Conservation (phyloP, 2,329 filamentous ascomycete genomes). For the Rhynchosporium graminicola region DNA sequence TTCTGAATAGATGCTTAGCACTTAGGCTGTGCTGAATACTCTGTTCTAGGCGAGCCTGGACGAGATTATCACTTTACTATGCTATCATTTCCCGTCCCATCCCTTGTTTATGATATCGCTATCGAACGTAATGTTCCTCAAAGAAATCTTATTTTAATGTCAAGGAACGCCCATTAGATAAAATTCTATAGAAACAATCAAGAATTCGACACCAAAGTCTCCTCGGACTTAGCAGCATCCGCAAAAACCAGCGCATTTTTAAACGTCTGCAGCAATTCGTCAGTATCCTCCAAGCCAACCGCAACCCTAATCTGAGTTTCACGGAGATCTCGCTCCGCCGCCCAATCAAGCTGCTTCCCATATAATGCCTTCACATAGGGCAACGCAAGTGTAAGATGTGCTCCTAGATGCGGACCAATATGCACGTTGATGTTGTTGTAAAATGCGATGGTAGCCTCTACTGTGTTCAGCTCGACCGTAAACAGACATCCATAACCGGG, state of each 20-base stretch:
- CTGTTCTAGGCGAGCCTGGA: no score
- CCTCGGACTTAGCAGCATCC: conserved; percentile 13
- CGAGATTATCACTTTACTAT: no score
- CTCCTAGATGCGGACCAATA: conserved; percentile 55
- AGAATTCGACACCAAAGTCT: background rate
- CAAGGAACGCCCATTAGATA: no score
- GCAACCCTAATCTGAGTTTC: conserved; percentile 30
- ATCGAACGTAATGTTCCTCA: no score
- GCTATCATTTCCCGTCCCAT: no score
- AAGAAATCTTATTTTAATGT: no score
- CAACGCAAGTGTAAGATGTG: conserved; percentile 52
- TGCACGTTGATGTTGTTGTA: conserved; percentile 53
- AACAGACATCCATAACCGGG: conserved; percentile 59
- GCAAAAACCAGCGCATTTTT: conserved; percentile 27
- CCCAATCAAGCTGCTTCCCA: conserved; percentile 27
- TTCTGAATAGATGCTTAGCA: no score
- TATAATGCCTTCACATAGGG: conserved; percentile 31
- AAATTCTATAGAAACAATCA: background rate
- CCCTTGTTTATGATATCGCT: no score
- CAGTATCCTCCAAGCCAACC: conserved; percentile 31
- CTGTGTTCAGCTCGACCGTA: conserved; percentile 50
- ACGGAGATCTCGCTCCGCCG: conserved; percentile 21
- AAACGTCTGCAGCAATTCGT: conserved; percentile 29
- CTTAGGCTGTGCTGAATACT: no score
- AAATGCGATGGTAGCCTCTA: conserved; percentile 47